Conservation (phyloP, 2,329 filamentous ascomycete species). For the Alternaria sp. region DNA sequence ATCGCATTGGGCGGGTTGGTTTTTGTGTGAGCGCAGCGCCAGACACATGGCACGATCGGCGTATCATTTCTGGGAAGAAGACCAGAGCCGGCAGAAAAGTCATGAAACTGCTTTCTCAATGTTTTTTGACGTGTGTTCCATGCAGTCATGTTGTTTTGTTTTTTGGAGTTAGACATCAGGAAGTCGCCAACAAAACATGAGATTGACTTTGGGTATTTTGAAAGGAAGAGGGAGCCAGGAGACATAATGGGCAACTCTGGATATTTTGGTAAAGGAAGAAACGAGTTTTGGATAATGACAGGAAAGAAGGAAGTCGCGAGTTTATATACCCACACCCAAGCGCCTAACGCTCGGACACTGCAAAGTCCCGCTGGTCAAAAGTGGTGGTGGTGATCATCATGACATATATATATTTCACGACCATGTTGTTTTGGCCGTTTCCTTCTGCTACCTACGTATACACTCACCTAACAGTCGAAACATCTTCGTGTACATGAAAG, state of each 20-base stretch:
- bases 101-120: too few relatives aligned
- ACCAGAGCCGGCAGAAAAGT: neutral
- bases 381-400: neutral
- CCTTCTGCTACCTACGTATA: neutral
- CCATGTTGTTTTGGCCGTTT: neutral
- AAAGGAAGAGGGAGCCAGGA: neutral
- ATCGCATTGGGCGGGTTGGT: neutral
- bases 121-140: too few relatives aligned
- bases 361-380: neutral
- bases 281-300: neutral
- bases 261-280: neutral
- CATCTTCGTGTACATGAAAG: neutral
- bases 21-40: neutral
- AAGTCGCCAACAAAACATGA: neutral
- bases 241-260: neutral
- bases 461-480: neutral
- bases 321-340: neutral
- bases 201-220: neutral
- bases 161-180: neutral
- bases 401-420: neutral
- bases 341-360: neutral
- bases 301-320: neutral
- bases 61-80: neutral
- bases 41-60: neutral
- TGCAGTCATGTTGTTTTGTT: neutral